Conservation (phyloP, 768 basidiomycete species). For the Cyclocybe cylindracea region DNA sequence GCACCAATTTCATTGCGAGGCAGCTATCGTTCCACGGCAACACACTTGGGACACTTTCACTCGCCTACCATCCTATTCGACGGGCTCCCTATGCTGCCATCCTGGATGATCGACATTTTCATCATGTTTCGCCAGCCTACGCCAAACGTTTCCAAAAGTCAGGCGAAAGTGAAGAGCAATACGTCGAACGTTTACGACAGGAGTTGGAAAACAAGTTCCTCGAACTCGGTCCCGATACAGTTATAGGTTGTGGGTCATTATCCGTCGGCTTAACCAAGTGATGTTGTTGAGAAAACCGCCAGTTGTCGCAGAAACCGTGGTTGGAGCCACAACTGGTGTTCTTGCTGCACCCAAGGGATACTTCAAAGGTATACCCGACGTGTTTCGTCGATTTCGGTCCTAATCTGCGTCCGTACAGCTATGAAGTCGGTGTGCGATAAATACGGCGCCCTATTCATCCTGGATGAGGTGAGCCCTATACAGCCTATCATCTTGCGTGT, state of each 20-base stretch:
- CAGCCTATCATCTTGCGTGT: neutral
- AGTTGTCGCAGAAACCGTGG: slow-evolving; percentile 88
- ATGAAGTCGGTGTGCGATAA: slow-evolving; percentile 84
- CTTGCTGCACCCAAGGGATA: slow-evolving; percentile 82
- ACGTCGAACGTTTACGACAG: slow-evolving; percentile 72
- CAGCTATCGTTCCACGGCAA: slow-evolving; percentile 86
- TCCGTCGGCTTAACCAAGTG: neutral
- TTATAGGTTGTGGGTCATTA: slow-evolving; percentile 68
- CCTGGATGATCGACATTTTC: slow-evolving; percentile 65
- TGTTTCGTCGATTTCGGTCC: neutral
- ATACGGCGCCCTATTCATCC: slow-evolving; percentile 75
- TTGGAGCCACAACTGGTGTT: slow-evolving; percentile 82
- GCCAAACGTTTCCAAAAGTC: slow-evolving; percentile 72
- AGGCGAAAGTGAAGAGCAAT: slow-evolving; percentile 76
- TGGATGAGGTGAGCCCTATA: slow-evolving; percentile 67
- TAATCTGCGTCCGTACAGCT: slow-evolving; percentile 31
- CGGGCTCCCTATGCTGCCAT: slow-evolving; percentile 70
- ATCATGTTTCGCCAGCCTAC: slow-evolving; percentile 89
- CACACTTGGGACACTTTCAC: slow-evolving; percentile 67
- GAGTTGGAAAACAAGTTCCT: slow-evolving; percentile 88
- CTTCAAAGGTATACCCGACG: slow-evolving; percentile 50
- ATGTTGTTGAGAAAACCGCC: neutral
- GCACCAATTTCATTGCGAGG: slow-evolving; percentile 79
- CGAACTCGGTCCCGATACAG: slow-evolving; percentile 78
- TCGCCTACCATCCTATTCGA: slow-evolving; percentile 66